Evolutionary conservation across 2,329 filamentous ascomycete species (phyloP), one percentile per base, ranked within the genome.

Genomic region (Colletotrichum ledebouriae): DNA sequence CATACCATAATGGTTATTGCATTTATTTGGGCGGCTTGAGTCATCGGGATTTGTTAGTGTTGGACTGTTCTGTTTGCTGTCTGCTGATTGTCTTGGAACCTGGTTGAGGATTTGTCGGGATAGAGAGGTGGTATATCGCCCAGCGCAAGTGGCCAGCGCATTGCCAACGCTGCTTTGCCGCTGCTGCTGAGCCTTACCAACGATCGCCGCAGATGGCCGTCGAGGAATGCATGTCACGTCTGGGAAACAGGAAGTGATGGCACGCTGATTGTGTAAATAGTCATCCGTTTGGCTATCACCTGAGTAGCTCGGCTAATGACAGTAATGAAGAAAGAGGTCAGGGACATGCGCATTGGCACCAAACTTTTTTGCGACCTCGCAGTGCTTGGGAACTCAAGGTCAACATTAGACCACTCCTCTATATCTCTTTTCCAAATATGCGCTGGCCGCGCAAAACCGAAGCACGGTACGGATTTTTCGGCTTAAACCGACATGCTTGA

Each of bases 1-100:
- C 63, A 68, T 67, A 69, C 67, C 67, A 62, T 44, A 41, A 63
- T 33, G 63, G 67, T 67, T 69, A 47, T 69, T 69, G 67, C 67
- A 69, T 69, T 63, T 63, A 53, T 67, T 67, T 67, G 57, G 67
- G 57, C 46, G 67, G 63, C 67, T 69, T 47, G 63, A 68, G 67
- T 57, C 59, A 67, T 41, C 63, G 53, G 63, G 57, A 60, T 66
- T 52, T 69, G 66, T 33, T 53, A 57, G 58, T 67, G 58, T 69
- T 67, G 63, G 50, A 22, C 58, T 68, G 63, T 58, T 68, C 52
- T 61, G 58, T 34, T 64, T 67, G 44, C 58, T 67, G 66, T 64
- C 67, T 70, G 59, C 50, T 63, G 60, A 47, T 65, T 69, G 44
- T 69, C 61, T 68, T 60, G 55, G 34, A 50, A 69, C 25, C 47